These are phyloP conservation scores for Puccinellia tenuiflora DNA, from an alignment of 176 grass and related monocot genomes.

Conservation along the genomic window DNA sequence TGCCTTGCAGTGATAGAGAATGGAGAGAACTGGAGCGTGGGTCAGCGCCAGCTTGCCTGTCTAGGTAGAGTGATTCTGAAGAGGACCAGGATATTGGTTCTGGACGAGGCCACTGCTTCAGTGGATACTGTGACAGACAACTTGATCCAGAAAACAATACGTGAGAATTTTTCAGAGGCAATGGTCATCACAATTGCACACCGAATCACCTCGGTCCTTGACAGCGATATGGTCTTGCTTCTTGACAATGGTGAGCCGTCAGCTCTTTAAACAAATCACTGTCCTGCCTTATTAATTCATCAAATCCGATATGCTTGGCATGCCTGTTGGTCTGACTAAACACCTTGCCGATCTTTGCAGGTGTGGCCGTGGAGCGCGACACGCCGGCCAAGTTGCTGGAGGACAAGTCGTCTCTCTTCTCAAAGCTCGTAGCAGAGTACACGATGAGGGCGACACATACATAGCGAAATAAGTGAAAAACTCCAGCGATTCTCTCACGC, in stretches of 20 bases:
- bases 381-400: constrained; percentile 59
- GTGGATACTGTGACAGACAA: constrained; percentile 14
- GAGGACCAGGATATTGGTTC: constrained; percentile 59
- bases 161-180: neutral
- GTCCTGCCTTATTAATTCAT: neutral
- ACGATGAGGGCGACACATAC: constrained; percentile 62
- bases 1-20: constrained; percentile 68
- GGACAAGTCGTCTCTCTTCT: constrained; percentile 68
- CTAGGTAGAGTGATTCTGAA: constrained; percentile 76
- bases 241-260: constrained; percentile 15
- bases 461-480: neutral
- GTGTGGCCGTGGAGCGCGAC: constrained; percentile 62
- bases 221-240: constrained; percentile 26
- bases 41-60: constrained; percentile 82
- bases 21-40: constrained; percentile 74
- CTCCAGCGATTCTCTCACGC: neutral
- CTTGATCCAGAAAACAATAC: constrained; percentile 20
- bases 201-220: constrained; percentile 16
- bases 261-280: neutral
- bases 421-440: constrained; percentile 81
- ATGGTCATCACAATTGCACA: constrained; percentile 21
- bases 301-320: neutral
- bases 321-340: neutral
- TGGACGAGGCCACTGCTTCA: constrained; percentile 22
- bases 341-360: constrained; percentile 17